Evolutionary conservation across 2,329 filamentous ascomycete species (phyloP).

Genomic region (Cryphonectria nitschkei): DNA sequence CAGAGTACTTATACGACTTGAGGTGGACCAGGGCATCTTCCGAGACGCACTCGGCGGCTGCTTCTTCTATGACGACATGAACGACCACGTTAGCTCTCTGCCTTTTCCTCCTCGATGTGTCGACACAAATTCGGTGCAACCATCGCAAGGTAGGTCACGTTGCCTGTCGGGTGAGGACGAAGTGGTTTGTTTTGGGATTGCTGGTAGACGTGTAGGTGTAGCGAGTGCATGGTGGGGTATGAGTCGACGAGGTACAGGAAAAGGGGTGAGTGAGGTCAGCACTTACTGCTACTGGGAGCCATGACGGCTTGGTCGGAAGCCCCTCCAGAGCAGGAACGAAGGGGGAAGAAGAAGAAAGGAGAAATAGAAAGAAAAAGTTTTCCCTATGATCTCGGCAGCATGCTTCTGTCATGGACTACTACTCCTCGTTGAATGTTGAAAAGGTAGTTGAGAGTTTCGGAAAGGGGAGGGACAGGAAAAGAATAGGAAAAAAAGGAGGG

Average conservation of each 20-base stretch:
- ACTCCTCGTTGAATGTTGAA: neutral
- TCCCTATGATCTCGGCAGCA: conserved; percentile 17
- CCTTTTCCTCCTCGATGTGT: too few species aligned
- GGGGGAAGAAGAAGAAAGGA: neutral
- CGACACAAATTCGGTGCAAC: conserved; percentile 17
- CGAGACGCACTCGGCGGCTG: conserved; percentile 75
- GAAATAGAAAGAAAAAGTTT: neutral
- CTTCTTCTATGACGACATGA: conserved; percentile 45
- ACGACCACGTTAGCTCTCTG: conserved; percentile 12
- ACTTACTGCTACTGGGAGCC: conserved; percentile 30
- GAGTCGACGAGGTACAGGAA: neutral
- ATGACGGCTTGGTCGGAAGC: conserved; percentile 18
- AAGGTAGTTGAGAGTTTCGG: neutral
- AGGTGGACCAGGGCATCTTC: conserved; percentile 90
- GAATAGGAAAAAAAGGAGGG: neutral
- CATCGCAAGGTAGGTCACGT: neutral
- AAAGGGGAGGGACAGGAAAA: neutral
- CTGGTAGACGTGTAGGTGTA: neutral
- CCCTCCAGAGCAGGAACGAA: conserved; percentile 7
- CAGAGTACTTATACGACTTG: conserved; percentile 95
- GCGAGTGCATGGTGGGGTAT: conserved; percentile 8
- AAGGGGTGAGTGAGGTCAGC: neutral
- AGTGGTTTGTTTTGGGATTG: neutral
- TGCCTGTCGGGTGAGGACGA: neutral
- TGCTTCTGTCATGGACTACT: conserved; percentile 13